Conservation (phyloP, 352 stramenopile species). For the Elongisporangium undulatum region DNA sequence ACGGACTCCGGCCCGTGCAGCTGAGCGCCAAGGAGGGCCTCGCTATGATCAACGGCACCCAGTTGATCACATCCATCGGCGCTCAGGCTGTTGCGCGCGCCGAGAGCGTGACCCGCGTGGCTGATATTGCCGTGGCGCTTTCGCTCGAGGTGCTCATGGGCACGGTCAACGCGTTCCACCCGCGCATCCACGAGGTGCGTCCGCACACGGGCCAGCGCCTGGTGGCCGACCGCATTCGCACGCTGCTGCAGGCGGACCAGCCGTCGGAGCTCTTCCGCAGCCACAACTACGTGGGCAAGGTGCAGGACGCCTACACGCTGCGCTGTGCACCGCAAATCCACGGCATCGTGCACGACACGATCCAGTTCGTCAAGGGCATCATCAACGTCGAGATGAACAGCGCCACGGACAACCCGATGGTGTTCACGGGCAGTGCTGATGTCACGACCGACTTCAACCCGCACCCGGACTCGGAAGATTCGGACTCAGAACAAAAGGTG, state of each 20-base stretch:
- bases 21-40: constrained; percentile 87
- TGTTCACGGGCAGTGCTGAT: constrained; percentile 68
- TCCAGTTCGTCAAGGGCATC: constrained; percentile 80
- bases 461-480: constrained; percentile 13
- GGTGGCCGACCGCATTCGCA: constrained; percentile 77
- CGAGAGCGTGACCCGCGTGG: constrained; percentile 65
- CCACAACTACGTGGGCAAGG: constrained; percentile 86
- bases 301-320: constrained; percentile 89
- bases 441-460: constrained; percentile 59
- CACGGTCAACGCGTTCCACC: constrained; percentile 86
- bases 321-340: constrained; percentile 88
- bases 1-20: constrained; percentile 67
- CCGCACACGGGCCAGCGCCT: constrained; percentile 77
- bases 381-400: constrained; percentile 90
- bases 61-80: constrained; percentile 86
- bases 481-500: constrained; percentile 11
- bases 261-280: constrained; percentile 83
- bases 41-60: constrained; percentile 90
- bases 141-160: constrained; percentile 86
- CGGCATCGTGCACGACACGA: constrained; percentile 85
- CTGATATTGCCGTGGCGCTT: constrained; percentile 78
- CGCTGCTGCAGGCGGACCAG: constrained; percentile 69
- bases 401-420: constrained; percentile 89
- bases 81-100: constrained; percentile 76
- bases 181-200: constrained; percentile 81